Base-by-base conservation (phyloP, 495 filamentous ascomycete species). In the Staphylotrichum longicolle region DNA sequence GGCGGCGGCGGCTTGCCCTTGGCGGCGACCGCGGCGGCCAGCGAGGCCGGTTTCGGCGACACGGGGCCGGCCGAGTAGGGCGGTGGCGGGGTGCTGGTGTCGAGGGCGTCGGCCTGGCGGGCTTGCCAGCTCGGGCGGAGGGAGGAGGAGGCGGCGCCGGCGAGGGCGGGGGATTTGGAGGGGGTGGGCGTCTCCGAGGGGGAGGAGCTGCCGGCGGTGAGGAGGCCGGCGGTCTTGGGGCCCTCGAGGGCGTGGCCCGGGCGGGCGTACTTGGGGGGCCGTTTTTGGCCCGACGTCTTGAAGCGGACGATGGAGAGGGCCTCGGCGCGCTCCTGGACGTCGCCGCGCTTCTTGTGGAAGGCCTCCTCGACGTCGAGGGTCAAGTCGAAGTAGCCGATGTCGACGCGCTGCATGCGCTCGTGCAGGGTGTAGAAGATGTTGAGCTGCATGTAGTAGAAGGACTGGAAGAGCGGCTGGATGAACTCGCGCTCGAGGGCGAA, bases 401-500 rank as follows among this genome's bases (percentile, higher is more conserved):
- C 90, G 69, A 95, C 90, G 58, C 81, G 86, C 74, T 97, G 94
- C 95, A 98, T 98, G 74, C 85, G 89, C 75, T 99, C 94, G 74
- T 99, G 94, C 40, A 99, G 80, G 1, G 95, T 98, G 75, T 99
- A 99, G 76, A 98, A 99, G 63, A 99, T 92, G 74, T 99, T 99
- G 58, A 99, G 84, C 74, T 99, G 94, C 95, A 99, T 98, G 80
- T 99, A 99, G 77, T 99, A 99, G 80, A 98, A 99, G 39, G 91
- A 96, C 68, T 97, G 95, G 82, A 99, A 99, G 7, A 99, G 82
- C 12, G 94, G 94, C 60, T 88, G 87, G 74, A 99, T 99, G 76
- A 99, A 98, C 71, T 99, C 90, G 60, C 91, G 83, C 74, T 98
- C 95, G n/a, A 98, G 85, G 20, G 74, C 67, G 76, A 99, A 99